phyloP scores from a whole-genome alignment of 1,284 basidiomycete species.

The Bjerkandera adusta region DNA sequence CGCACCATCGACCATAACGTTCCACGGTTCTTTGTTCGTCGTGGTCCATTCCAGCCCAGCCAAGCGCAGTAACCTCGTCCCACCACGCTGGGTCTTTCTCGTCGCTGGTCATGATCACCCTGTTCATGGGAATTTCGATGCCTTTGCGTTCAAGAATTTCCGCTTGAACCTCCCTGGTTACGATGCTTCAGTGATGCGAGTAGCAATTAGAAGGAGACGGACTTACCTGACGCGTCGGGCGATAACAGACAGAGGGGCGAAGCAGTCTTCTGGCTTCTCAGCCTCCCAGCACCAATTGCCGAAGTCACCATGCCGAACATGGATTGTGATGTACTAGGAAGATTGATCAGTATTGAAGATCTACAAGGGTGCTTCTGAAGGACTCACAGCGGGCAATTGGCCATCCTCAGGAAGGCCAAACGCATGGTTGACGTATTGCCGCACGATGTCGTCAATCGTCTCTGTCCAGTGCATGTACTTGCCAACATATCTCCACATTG shows the following conservation, averaged over 20 bases:
- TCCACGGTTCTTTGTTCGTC: constrained; percentile 43
- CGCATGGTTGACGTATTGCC: constrained; percentile 39
- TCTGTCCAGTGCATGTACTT: constrained; percentile 44
- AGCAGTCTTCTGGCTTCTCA: constrained; percentile 50
- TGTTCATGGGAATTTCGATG: constrained; percentile 40
- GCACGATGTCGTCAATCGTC: constrained; percentile 36
- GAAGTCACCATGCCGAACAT: constrained; percentile 67
- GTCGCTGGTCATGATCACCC: constrained; percentile 73
- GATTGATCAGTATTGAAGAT: constrained; percentile 27
- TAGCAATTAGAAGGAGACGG: background rate
- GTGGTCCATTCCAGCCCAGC: constrained; percentile 65
- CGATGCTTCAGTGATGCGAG: background rate
- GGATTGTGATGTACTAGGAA: constrained; percentile 58
- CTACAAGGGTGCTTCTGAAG: too few species aligned
- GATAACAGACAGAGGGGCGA: constrained; percentile 56
- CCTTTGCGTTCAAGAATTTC: constrained; percentile 51
- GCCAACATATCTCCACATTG: constrained; percentile 49
- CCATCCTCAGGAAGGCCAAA: constrained; percentile 35
- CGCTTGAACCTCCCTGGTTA: constrained; percentile 56
- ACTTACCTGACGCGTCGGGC: constrained; percentile 46
- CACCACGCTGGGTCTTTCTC: constrained; percentile 67
- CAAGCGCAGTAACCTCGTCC: constrained; percentile 52
- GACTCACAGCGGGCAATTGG: constrained; percentile 40
- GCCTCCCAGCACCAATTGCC: constrained; percentile 42
- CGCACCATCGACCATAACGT: constrained; percentile 57